Evolutionary conservation across 345 rosid species (phyloP), one percentile per base, ranked within the genome.

Genomic region (Corymbia maculata): DNA sequence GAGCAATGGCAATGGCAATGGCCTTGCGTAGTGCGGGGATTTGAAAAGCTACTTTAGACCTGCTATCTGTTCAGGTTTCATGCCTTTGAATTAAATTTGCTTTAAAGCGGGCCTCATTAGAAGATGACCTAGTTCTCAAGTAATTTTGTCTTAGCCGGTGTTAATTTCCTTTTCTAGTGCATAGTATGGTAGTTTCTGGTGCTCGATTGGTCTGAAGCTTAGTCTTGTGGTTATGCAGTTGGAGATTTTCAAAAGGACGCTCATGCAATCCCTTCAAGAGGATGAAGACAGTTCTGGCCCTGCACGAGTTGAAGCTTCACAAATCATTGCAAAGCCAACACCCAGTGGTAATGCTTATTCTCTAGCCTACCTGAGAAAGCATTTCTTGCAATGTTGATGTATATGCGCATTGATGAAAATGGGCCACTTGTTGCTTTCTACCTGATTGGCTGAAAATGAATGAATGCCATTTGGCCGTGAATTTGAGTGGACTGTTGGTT

Each of bases 161-260:
- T 75, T 70, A 10, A 75, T 75, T 9, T 36, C 82, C 47, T 42
- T 75, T 19, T 85, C 86, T 30, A 24, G 6, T 36, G 32, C 50
- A 13, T 52, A 28, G 87, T n/a, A 22, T 88, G 86, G 53, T 85
- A 85, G n/a, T 49, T 85, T 47, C 55, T 90, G 61, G 51, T 14
- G 79, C 57, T 84, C 9, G 10, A 55, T 85, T 49, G 15, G 64
- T 49, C 6, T 79, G 49, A 75, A 47, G 66, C 52, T 85, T 85
- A 45, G 13, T 66, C 70, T n/a, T 70, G 49, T n/a, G 75, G 61
- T 32, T 19, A 28, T 91, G 91, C 92, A 97, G 99, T 93, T 97
- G 93, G 99, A 97, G 89, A 94, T 95, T 57, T 97, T 97, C 86
- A 95, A 96, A 90, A 97, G 92, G 97, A 97, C 98, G 4, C 97